Conservation (phyloP, 495 filamentous ascomycete species). For the Tuber calosporum region DNA sequence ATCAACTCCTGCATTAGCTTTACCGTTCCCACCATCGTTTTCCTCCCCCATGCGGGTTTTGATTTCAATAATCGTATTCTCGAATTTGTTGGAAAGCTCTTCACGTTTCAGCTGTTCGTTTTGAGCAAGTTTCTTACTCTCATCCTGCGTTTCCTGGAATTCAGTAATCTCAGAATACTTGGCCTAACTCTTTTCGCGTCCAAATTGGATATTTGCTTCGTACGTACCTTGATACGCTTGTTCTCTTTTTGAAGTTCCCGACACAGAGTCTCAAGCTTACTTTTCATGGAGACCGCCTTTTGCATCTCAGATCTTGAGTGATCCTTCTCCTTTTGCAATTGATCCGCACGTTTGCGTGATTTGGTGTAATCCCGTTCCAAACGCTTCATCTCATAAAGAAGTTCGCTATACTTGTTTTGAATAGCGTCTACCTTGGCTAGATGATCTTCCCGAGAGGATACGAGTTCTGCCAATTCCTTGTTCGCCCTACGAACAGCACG, state of each 20-base stretch:
- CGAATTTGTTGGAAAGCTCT: conserved; percentile 76
- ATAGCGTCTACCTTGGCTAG: conserved; percentile 67
- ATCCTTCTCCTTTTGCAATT: conserved; percentile 94
- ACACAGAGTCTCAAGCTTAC: conserved; percentile 91
- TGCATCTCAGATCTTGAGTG: conserved; percentile 74
- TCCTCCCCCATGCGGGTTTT: conserved; percentile 71
- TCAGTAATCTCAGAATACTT: conserved; percentile 32
- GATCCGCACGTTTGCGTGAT: conserved; percentile 90
- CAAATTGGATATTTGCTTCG: background rate
- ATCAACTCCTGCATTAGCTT: conserved; percentile 70
- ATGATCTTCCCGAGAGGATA: conserved; percentile 41
- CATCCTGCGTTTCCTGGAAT: conserved; percentile 56
- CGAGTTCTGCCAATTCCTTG: conserved; percentile 53
- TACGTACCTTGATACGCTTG: conserved; percentile 82
- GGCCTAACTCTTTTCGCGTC: conserved; percentile 3
- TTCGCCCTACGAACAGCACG: conserved; percentile 88
- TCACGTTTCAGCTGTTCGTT: conserved; percentile 72
- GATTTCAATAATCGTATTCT: conserved; percentile 64
- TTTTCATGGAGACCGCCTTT: conserved; percentile 78
- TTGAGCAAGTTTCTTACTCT: conserved; percentile 78
- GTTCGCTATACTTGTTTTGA: conserved; percentile 82
- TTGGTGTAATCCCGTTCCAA: conserved; percentile 88
- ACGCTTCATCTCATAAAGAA: conserved; percentile 87
- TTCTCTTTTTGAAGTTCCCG: conserved; percentile 90
- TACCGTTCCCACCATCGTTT: conserved; percentile 61